A percentile compares a stretch with the other conserved stretches of the same genome.
Evolutionary conservation across 2,329 filamentous ascomycete species (phyloP).

Genomic region (Aspergillus udagawae): DNA sequence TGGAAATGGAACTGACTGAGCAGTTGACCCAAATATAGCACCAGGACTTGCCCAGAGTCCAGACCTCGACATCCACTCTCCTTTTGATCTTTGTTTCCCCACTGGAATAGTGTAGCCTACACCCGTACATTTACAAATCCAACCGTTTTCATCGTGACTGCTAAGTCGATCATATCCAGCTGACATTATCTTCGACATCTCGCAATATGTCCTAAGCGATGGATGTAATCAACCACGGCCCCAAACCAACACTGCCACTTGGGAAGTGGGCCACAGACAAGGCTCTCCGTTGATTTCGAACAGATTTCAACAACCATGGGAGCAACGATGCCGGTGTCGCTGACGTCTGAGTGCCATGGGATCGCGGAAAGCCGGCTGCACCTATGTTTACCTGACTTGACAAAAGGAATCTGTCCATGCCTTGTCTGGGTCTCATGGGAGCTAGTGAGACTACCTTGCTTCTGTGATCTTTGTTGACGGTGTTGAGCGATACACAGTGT

Average conservation of each 20-base stretch:
- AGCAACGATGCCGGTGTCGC: background rate
- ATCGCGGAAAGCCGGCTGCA: background rate
- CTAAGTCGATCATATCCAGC: background rate
- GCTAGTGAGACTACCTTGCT: background rate
- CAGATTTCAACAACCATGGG: background rate
- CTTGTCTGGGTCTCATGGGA: background rate
- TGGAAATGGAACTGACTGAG: background rate
- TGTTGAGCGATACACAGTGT: background rate
- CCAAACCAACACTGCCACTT: background rate
- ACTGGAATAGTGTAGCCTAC: background rate
- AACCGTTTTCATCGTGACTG: background rate
- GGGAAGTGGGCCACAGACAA: background rate
- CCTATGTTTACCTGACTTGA: background rate
- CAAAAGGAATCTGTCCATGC: background rate
- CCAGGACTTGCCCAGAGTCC: too few relatives aligned
- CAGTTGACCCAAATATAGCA: background rate
- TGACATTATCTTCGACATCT: background rate
- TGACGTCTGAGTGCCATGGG: background rate
- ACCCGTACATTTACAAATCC: background rate
- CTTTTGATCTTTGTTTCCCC: background rate
- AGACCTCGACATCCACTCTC: background rate
- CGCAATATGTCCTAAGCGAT: background rate
- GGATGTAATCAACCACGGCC: background rate
- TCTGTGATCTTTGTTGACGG: background rate
- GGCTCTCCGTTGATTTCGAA: background rate